Evolutionary conservation across 192 early-diverging fungal species (phyloP), one percentile per base, ranked within the genome.

Genomic region (Phycomyces nitens): DNA sequence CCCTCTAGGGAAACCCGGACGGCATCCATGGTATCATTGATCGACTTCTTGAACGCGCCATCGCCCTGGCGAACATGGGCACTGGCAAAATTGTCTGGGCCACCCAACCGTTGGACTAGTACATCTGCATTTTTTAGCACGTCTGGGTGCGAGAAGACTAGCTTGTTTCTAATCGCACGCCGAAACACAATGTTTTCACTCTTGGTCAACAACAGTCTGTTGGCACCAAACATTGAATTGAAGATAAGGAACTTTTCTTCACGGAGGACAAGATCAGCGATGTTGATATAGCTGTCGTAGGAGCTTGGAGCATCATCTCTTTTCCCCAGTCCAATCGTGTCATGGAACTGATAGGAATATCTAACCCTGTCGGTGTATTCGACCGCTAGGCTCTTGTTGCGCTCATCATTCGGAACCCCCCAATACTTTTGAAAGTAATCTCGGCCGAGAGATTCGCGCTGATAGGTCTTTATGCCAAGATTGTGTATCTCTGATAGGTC

Each of bases 181-280:
- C 69, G 60, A n/a, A 72, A 65, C 9, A 18, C 41, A 24, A 66
- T 71, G 10, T 64, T 56, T 9, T 66, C 18, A 12, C 64, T 66
- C 0, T 64, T 44, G 20, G 71, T 70, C 8, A 75, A 61, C 10
- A 58, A 55, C 18, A 83, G 50, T 3, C 81, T 53, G 8, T 68
- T 60, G 7, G 70, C 66, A 18, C 78, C 76, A 69, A 80, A 83
- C 51, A 80, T 65, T 1, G 81, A 80, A 2, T 71, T 73, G 27
- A 83, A 72, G 26, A 75, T 64, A 9, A 80, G 61, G 43, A 80
- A 42, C 20, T 60, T 50, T 22, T 83, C 78, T 15, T 74, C 72
- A 11, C 77, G 50, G 0, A 58, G 18, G 0, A 59, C 47, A 2
- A 79, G 51, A 42, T 71, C 64, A 0, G 71, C 65, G 12, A 83